Evolutionary conservation across 1,284 basidiomycete species (phyloP).

Genomic region (Malassezia brasiliensis): DNA sequence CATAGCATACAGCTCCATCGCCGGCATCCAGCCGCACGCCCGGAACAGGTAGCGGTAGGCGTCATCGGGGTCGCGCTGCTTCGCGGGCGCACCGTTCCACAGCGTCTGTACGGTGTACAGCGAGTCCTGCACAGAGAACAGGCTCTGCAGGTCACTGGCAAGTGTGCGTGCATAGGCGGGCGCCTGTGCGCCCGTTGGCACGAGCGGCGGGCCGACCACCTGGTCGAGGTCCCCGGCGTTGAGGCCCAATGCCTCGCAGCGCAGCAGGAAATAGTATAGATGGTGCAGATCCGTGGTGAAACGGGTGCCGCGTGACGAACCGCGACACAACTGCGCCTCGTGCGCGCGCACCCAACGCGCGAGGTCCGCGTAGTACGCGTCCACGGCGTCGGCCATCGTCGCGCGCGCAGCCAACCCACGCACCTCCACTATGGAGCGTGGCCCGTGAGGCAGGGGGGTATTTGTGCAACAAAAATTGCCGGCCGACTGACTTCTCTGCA

Average conservation of each 20-base stretch:
- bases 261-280: constrained; percentile 76
- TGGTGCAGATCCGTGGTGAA: constrained; percentile 68
- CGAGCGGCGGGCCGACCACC: constrained; percentile 37
- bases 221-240: constrained; percentile 69
- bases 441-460: background rate
- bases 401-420: background rate
- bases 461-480: background rate
- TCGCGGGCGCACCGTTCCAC: constrained; percentile 18
- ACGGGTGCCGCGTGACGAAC: background rate
- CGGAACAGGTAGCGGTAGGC: constrained; percentile 75
- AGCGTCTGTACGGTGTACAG: constrained; percentile 63
- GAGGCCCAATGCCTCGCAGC: constrained; percentile 67
- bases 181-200: background rate
- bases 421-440: background rate
- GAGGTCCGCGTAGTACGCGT: constrained; percentile 30
- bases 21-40: constrained; percentile 74
- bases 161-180: constrained; percentile 39
- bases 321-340: constrained; percentile 24
- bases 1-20: constrained; percentile 53
- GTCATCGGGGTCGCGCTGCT: constrained; percentile 53
- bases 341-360: constrained; percentile 31
- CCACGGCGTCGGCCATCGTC: constrained; percentile 20
- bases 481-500: constrained; percentile 6
- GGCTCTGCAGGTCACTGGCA: constrained; percentile 58
- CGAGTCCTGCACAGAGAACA: constrained; percentile 66